phyloP scores from a whole-genome alignment of 129 eudicot genomes.

The Artemisia annua region DNA sequence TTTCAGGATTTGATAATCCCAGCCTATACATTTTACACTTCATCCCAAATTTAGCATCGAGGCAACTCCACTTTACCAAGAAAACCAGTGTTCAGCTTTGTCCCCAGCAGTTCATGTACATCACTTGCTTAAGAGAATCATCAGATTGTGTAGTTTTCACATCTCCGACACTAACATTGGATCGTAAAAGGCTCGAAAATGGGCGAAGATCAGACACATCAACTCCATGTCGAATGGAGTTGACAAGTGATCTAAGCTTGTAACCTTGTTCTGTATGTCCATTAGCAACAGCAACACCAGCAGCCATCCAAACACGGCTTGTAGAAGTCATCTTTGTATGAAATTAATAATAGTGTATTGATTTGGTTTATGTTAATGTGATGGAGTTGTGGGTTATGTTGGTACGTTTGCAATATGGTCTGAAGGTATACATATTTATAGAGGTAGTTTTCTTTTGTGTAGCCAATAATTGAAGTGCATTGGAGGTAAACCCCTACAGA shows the following conservation, averaged over 20 bases:
- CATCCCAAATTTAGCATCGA: neutral
- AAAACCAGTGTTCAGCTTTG: neutral
- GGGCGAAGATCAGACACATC: neutral
- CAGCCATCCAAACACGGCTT: slow-evolving; percentile 43
- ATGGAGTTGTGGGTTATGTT: no score
- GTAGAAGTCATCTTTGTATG: slow-evolving; percentile 27
- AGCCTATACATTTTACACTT: neutral
- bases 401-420: no score
- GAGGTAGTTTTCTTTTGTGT: neutral
- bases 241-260: slow-evolving; percentile 33
- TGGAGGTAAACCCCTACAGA: neutral
- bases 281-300: slow-evolving; percentile 34
- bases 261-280: slow-evolving; percentile 42
- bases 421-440: neutral
- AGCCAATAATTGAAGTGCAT: no score
- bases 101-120: slow-evolving; percentile 34
- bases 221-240: slow-evolving; percentile 29
- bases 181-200: slow-evolving; percentile 15
- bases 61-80: neutral
- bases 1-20: neutral
- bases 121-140: slow-evolving; percentile 24
- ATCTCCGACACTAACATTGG: slow-evolving; percentile 18
- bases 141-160: slow-evolving; percentile 6
- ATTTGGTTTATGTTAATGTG: neutral
- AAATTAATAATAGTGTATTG: neutral